Conservation (phyloP, 139 green algal species). For the Desmodesmus armatus region DNA sequence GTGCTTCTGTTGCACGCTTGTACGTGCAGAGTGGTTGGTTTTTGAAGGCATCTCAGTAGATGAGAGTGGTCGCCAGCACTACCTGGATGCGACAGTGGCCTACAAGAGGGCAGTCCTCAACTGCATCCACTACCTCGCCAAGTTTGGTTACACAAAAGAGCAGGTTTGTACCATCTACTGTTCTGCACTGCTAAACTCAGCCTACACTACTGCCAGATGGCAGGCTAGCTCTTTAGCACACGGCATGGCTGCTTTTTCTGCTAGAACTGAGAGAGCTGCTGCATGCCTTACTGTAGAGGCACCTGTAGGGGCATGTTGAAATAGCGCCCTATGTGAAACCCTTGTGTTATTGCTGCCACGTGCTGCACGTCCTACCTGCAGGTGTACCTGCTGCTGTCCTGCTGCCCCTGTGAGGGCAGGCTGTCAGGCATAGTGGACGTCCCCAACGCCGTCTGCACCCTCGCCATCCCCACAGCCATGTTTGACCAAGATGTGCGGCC, state of each 20-base stretch:
- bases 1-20: neutral
- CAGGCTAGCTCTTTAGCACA: too few species aligned
- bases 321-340: too few species aligned
- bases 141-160: slow-evolving; percentile 79
- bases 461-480: slow-evolving; percentile 70
- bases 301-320: neutral
- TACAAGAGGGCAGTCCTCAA: slow-evolving; percentile 87
- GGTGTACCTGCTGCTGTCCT: slow-evolving; percentile 84
- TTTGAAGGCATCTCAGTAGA: slow-evolving; percentile 83
- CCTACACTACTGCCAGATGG: too few species aligned
- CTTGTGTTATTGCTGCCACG: too few species aligned
- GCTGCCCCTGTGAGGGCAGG: slow-evolving; percentile 82
- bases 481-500: slow-evolving; percentile 82
- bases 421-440: slow-evolving; percentile 83
- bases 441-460: slow-evolving; percentile 76
- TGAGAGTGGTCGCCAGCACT: slow-evolving; percentile 81
- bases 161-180: slow-evolving; percentile 52
- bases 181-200: neutral
- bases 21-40: slow-evolving; percentile 74
- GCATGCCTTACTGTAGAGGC: neutral
- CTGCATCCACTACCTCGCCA: slow-evolving; percentile 81
- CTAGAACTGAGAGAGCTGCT: neutral
- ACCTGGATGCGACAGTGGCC: slow-evolving; percentile 76
- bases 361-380: too few species aligned
- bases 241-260: neutral